A percentile compares a stretch with the other conserved stretches of the same genome.
Evolutionary conservation across 164 flowering plant genomes (phyloP).

Genomic region (Amborella trichopoda): DNA sequence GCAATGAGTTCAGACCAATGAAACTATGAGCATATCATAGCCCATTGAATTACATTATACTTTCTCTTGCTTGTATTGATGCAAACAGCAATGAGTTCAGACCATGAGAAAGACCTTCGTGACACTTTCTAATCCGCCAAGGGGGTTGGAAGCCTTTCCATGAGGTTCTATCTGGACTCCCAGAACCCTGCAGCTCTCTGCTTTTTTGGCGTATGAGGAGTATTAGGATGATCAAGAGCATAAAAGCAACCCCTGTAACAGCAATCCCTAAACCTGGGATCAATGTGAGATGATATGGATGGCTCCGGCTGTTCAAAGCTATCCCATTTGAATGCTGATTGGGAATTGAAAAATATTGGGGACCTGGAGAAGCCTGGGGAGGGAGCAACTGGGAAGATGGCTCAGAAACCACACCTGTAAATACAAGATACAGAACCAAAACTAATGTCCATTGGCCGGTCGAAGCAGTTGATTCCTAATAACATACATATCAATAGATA

Average conservation of each 20-base stretch:
- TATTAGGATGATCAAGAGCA: slow-evolving; percentile 48
- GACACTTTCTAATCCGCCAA: slow-evolving; percentile 31
- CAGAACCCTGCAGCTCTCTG: slow-evolving; percentile 45
- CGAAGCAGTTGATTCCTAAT: too few species aligned
- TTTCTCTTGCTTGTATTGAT: too few species aligned
- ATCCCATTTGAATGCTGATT: slow-evolving; percentile 19
- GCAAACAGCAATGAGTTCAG: too few species aligned
- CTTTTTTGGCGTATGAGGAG: slow-evolving; percentile 67
- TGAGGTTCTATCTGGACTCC: slow-evolving; percentile 19
- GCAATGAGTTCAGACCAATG: too few species aligned
- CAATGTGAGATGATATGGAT: slow-evolving; percentile 43
- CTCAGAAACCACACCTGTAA: slow-evolving; percentile 21
- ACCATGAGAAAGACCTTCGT: slow-evolving; percentile 72
- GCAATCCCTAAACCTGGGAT: slow-evolving; percentile 59
- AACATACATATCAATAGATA: too few species aligned
- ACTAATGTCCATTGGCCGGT: too few species aligned
- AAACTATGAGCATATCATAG: too few species aligned
- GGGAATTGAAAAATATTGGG: slow-evolving; percentile 42
- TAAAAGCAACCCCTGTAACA: slow-evolving; percentile 44
- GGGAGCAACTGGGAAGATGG: slow-evolving; percentile 25
- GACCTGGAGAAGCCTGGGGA: slow-evolving; percentile 53
- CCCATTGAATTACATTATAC: too few species aligned
- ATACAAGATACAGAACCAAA: too few species aligned
- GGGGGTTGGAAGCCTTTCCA: slow-evolving; percentile 37
- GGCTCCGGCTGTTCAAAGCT: slow-evolving; percentile 26